Conservation (phyloP, 495 filamentous ascomycete genomes). For the Amniculicola lignicola region DNA sequence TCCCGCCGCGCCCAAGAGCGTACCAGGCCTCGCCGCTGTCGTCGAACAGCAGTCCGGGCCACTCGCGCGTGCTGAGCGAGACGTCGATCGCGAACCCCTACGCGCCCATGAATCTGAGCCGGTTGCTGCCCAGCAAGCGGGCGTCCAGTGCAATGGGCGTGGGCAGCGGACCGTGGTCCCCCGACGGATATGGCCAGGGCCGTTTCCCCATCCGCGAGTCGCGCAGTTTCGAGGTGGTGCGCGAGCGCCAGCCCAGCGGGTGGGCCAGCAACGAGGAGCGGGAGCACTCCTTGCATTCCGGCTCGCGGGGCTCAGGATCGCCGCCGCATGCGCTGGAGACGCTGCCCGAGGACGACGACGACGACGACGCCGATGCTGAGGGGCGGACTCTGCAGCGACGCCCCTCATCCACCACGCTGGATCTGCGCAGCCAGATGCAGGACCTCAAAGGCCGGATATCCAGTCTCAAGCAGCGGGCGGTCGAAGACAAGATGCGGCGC, state of each 20-base stretch:
- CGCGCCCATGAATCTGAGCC: conserved; percentile 15
- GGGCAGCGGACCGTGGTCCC: conserved; percentile 31
- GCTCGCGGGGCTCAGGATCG: conserved; percentile 23
- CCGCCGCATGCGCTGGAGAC: conserved; percentile 36
- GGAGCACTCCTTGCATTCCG: conserved; percentile 25
- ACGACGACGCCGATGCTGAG: conserved; percentile 49
- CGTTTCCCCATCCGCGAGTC: conserved; percentile 30
- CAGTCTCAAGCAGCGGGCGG: conserved; percentile 72
- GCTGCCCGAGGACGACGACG: conserved; percentile 37
- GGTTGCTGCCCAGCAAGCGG: conserved; percentile 17
- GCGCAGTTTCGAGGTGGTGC: conserved; percentile 29
- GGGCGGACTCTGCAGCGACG: conserved; percentile 65
- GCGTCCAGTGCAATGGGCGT: conserved; percentile 33
- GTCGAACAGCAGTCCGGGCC: conserved; percentile 30
- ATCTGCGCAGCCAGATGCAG: conserved; percentile 88
- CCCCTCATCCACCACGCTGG: conserved; percentile 45
- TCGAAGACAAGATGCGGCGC: conserved; percentile 77
- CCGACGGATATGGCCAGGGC: conserved; percentile 25
- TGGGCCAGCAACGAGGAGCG: conserved; percentile 5
- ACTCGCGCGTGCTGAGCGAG: conserved; percentile 37
- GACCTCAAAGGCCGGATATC: conserved; percentile 91
- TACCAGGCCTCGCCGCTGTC: conserved; percentile 31
- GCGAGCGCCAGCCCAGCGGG: conserved; percentile 12
- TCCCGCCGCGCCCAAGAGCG: conserved; percentile 12
- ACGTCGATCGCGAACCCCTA: conserved; percentile 32